Evolutionary conservation across 768 basidiomycete genomes (phyloP).

Genomic region (Leccinum uliginosum): DNA sequence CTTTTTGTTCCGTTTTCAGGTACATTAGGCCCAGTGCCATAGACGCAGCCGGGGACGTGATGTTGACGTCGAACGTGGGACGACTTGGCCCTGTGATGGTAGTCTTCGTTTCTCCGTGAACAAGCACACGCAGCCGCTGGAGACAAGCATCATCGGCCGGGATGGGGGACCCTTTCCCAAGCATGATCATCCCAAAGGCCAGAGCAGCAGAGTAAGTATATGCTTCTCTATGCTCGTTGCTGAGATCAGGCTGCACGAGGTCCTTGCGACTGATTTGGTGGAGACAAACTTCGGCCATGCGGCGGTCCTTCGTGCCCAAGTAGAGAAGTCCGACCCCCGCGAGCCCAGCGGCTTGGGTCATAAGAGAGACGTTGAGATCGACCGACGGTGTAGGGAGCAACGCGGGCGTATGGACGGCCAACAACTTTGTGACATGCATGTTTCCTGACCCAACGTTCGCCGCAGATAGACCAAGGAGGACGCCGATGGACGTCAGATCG

Average conservation of each 20-base stretch:
- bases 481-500: conserved; percentile 89
- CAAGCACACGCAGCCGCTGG: conserved; percentile 62
- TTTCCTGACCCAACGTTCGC: conserved; percentile 85
- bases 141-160: conserved; percentile 74
- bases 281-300: conserved; percentile 91
- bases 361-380: conserved; percentile 84
- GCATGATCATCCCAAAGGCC: conserved; percentile 95
- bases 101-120: conserved; percentile 65
- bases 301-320: conserved; percentile 79
- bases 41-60: conserved; percentile 90
- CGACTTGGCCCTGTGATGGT: conserved; percentile 34
- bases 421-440: conserved; percentile 81
- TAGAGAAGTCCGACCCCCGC: conserved; percentile 87
- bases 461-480: conserved; percentile 89
- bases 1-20: conserved; percentile 74
- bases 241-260: conserved; percentile 76
- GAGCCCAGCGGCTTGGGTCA: conserved; percentile 87
- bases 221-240: conserved; percentile 85
- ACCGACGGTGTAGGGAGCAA: conserved; percentile 82
- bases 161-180: conserved; percentile 76
- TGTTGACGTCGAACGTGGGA: conserved; percentile 71
- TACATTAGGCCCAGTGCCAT: conserved; percentile 93
- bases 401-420: conserved; percentile 92
- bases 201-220: conserved; percentile 87
- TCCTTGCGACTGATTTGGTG: conserved; percentile 76